These are phyloP conservation scores for Aspergillus felis DNA, from an alignment of 2,329 filamentous ascomycete genomes.

Conservation along the genomic window DNA sequence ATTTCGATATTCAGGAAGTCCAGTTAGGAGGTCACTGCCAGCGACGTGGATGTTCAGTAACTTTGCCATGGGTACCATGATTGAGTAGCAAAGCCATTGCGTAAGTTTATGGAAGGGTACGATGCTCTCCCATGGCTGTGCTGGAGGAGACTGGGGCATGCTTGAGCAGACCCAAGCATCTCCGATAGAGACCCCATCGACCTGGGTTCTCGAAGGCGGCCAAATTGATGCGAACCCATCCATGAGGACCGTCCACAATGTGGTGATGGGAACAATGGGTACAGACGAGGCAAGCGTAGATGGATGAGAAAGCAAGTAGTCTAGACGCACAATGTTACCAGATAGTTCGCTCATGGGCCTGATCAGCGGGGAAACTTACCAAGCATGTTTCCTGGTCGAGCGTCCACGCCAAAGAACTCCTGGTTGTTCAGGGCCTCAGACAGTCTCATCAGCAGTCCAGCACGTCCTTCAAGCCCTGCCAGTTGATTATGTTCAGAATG, in stretches of 20 bases:
- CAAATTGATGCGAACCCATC: constrained; percentile 82
- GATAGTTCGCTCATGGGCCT: not conserved
- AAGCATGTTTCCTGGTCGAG: constrained; percentile 88
- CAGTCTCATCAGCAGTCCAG: constrained; percentile 72
- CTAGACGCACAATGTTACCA: constrained; percentile 43
- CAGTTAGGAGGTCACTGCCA: constrained; percentile 77
- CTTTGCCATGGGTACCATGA: constrained; percentile 86
- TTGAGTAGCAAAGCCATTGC: constrained; percentile 90
- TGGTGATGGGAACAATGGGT: constrained; percentile 80
- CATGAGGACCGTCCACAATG: constrained; percentile 88
- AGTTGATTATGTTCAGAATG: constrained; percentile 76
- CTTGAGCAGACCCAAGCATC: constrained; percentile 90
- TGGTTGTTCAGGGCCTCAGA: constrained; percentile 72
- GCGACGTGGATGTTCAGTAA: constrained; percentile 77
- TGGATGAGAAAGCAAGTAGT: constrained; percentile 89
- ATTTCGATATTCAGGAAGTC: constrained; percentile 87
- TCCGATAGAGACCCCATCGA: constrained; percentile 82
- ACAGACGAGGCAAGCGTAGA: constrained; percentile 84
- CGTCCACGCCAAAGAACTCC: constrained; percentile 79
- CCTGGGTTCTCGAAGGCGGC: constrained; percentile 78
- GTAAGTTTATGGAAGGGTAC: constrained; percentile 92
- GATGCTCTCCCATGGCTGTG: constrained; percentile 72
- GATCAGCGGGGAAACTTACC: constrained; percentile 52
- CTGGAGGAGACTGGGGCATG: constrained; percentile 67
- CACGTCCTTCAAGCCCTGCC: constrained; percentile 78